Percentiles rank a stretch among this genome's conserved stretches.
phyloP scores from a whole-genome alignment of 2,329 filamentous ascomycete genomes.

The Nemania sp. region DNA sequence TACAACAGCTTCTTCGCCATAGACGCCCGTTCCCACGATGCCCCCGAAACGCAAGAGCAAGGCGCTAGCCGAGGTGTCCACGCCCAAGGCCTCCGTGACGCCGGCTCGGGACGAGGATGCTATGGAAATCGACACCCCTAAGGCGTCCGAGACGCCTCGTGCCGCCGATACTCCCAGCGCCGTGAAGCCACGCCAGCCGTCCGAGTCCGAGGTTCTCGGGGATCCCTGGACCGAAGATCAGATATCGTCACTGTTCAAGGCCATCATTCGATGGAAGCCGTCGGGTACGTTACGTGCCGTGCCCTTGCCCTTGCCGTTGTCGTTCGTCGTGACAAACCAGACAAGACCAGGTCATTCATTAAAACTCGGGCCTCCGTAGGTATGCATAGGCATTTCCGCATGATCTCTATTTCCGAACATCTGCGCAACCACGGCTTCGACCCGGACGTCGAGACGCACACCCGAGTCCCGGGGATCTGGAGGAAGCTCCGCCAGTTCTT shows the following conservation, averaged over 20 bases:
- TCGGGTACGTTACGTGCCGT: constrained; percentile 61
- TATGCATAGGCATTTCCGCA: constrained; percentile 92
- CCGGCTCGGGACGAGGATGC: constrained; percentile 60
- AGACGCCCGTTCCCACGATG: constrained; percentile 51
- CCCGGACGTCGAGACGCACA: constrained; percentile 73
- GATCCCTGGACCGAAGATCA: constrained; percentile 96
- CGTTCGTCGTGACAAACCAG: no score
- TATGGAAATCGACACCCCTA: constrained; percentile 63
- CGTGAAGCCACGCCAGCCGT: constrained; percentile 44
- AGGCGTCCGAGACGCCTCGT: constrained; percentile 56
- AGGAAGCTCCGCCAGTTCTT: constrained; percentile 82
- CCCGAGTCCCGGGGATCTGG: constrained; percentile 90
- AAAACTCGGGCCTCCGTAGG: constrained; percentile 53
- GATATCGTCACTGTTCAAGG: constrained; percentile 89
- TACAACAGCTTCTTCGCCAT: background rate
- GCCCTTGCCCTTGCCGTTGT: no score
- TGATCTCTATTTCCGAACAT: constrained; percentile 82
- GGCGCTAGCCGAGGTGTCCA: constrained; percentile 58
- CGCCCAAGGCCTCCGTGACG: constrained; percentile 53
- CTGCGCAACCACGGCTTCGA: constrained; percentile 80
- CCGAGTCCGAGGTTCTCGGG: constrained; percentile 49
- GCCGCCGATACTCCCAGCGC: constrained; percentile 45
- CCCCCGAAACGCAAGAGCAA: constrained; percentile 72
- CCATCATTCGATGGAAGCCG: constrained; percentile 93
- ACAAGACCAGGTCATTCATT: no score